Conservation (phyloP, 2,329 filamentous ascomycete species). For the Fusarium devonianum region DNA sequence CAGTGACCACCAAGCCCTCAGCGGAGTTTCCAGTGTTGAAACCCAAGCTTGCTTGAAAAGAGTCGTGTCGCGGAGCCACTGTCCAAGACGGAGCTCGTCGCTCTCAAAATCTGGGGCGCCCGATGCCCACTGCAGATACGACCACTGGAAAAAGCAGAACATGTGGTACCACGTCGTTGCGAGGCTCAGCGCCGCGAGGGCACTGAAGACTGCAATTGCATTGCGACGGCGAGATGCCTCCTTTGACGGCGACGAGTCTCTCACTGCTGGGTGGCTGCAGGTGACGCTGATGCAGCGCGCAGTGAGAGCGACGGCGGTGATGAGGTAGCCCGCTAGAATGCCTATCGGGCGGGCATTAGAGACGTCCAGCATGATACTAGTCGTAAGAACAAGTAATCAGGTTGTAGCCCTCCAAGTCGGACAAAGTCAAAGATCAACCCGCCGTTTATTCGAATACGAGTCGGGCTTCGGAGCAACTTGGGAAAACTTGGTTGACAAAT, state of each 20-base stretch:
- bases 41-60: slow-evolving; percentile 42
- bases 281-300: slow-evolving; percentile 17
- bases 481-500: no score
- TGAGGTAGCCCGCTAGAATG: slow-evolving; percentile 36
- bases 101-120: not conserved
- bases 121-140: slow-evolving; percentile 21
- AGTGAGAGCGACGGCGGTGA: slow-evolving; percentile 26
- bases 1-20: slow-evolving; percentile 40
- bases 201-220: slow-evolving; percentile 27
- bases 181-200: slow-evolving; percentile 37
- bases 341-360: slow-evolving; percentile 32
- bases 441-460: no score
- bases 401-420: no score
- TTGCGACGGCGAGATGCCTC: not conserved
- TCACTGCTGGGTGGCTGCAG: no score
- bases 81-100: slow-evolving; percentile 22
- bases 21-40: slow-evolving; percentile 31
- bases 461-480: no score
- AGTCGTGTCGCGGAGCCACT: slow-evolving; percentile 40
- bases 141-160: slow-evolving; percentile 40
- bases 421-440: no score
- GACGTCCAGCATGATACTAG: not conserved
- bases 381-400: no score
- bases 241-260: slow-evolving; percentile 11
- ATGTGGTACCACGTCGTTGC: slow-evolving; percentile 41